A percentile compares a stretch with the other conserved stretches of the same genome.
These are phyloP conservation scores for Fusarium sp. DNA, from an alignment of 2,329 filamentous ascomycete genomes.

Conservation along the genomic window DNA sequence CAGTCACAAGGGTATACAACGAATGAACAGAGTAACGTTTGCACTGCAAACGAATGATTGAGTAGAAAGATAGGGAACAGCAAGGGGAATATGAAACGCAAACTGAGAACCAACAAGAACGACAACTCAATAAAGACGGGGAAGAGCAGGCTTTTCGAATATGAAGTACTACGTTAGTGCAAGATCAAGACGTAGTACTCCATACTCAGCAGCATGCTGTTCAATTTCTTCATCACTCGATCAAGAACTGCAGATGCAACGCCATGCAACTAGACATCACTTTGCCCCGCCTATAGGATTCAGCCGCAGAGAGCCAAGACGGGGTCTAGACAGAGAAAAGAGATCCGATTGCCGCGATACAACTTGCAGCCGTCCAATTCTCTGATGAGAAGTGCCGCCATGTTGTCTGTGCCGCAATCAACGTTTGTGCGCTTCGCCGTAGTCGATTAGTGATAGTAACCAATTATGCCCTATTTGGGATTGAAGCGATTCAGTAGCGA, in stretches of 20 bases:
- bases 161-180: slow-evolving; percentile 12
- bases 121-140: neutral
- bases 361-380: slow-evolving; percentile 22
- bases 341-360: slow-evolving; percentile 11
- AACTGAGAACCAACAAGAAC: slow-evolving; percentile 14
- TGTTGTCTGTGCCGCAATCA: slow-evolving; percentile 16
- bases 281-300: slow-evolving; percentile 6
- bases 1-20: neutral
- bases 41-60: slow-evolving; percentile 13
- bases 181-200: neutral
- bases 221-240: slow-evolving; percentile 26
- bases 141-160: slow-evolving; percentile 12
- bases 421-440: slow-evolving; percentile 1
- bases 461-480: neutral
- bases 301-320: slow-evolving; percentile 15
- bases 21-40: neutral
- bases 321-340: neutral
- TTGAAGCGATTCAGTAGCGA: slow-evolving; percentile 7
- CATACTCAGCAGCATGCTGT: neutral
- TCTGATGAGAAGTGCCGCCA: slow-evolving; percentile 26
- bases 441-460: slow-evolving; percentile 1
- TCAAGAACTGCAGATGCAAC: slow-evolving; percentile 20
- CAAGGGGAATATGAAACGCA: slow-evolving; percentile 11
- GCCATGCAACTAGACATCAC: slow-evolving; percentile 4
- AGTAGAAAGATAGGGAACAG: neutral